Evolutionary conservation across 163 green algal species (phyloP).

Genomic region (Scenedesmus sp.): DNA sequence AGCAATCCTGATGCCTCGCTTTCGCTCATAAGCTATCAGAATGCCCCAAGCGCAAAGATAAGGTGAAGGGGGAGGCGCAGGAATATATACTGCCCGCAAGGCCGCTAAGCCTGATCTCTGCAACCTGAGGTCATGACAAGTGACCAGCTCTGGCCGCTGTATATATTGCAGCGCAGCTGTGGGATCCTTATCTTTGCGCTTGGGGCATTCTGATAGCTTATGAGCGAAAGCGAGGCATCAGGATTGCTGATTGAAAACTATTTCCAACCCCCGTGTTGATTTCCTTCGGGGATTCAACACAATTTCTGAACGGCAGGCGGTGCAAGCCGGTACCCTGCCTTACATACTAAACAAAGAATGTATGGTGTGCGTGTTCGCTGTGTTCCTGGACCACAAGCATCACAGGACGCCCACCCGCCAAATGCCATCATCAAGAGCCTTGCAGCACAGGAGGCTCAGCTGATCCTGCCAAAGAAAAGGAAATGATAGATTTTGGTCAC

Average conservation of each 20-base stretch:
- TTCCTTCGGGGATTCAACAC: neutral
- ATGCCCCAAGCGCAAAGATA: constrained; percentile 19
- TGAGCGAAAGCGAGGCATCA: neutral
- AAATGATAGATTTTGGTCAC: too few species aligned
- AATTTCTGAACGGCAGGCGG: constrained; percentile 46
- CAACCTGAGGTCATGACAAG: neutral
- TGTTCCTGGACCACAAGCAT: neutral
- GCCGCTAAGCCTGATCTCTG: neutral
- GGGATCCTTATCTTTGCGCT: constrained; percentile 3
- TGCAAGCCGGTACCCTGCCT: constrained; percentile 35
- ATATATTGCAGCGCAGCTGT: neutral
- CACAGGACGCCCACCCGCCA: neutral
- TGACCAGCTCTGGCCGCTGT: neutral
- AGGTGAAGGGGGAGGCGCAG: neutral
- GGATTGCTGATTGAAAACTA: constrained; percentile 46
- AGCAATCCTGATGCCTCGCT: constrained; percentile 26
- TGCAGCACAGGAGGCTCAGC: too few species aligned
- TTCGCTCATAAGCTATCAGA: constrained; percentile 9
- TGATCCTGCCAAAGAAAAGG: too few species aligned
- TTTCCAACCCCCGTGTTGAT: constrained; percentile 30
- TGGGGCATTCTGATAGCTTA: constrained; percentile 1
- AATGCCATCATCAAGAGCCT: neutral
- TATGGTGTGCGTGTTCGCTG: neutral
- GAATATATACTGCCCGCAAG: neutral
- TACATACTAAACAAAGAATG: neutral